phyloP scores from a whole-genome alignment of 805 yeast species.

The Ogataea corticis region DNA sequence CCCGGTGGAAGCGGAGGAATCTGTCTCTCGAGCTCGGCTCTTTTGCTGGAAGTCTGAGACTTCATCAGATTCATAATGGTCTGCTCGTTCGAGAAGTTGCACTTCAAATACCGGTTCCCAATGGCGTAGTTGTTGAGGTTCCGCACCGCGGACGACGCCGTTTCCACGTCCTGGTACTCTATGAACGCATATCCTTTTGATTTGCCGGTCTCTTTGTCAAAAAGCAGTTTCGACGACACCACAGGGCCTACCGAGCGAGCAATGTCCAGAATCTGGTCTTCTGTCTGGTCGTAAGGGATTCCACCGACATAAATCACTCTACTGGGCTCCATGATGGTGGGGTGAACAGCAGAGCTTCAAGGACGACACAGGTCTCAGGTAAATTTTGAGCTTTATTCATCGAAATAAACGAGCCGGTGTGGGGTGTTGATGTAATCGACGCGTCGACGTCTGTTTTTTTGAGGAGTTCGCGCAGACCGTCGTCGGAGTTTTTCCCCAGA shows the following conservation, averaged over 20 bases:
- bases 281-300: conserved; percentile 91
- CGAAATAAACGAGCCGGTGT: too few relatives aligned
- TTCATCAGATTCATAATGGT: conserved; percentile 26
- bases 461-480: conserved; percentile 6
- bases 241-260: conserved; percentile 91
- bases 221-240: conserved; percentile 66
- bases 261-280: conserved; percentile 82
- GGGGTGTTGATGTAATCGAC: background rate
- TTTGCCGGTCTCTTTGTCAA: conserved; percentile 86
- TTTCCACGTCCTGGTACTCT: conserved; percentile 77
- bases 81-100: conserved; percentile 68
- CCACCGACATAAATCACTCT: conserved; percentile 75
- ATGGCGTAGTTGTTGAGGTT: conserved; percentile 78
- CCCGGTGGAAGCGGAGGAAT: conserved; percentile 61
- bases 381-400: too few relatives aligned
- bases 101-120: conserved; percentile 70
- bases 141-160: conserved; percentile 89
- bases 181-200: conserved; percentile 91
- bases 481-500: background rate
- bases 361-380: background rate
- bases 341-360: background rate
- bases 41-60: conserved; percentile 15
- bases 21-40: conserved; percentile 25
- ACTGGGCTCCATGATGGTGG: conserved; percentile 26
- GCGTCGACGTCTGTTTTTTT: background rate